Evolutionary conservation across 345 rosid genomes (phyloP).

Genomic region (Theobroma cacao): DNA sequence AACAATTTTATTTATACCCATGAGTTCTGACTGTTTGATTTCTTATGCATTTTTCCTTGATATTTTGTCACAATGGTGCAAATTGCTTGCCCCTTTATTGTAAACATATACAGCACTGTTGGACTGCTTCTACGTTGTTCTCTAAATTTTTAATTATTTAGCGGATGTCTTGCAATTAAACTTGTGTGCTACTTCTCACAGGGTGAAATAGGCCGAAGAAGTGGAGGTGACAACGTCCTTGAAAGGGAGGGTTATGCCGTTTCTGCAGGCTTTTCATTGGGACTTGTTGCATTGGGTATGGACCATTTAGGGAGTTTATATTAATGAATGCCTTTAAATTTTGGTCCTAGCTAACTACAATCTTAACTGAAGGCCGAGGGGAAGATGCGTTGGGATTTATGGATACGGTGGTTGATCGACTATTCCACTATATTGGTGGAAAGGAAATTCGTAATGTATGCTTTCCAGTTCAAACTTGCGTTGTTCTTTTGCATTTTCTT

Average conservation of each 20-base stretch:
- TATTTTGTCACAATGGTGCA: not conserved
- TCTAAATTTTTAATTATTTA: constrained; percentile 14
- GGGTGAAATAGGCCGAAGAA: constrained; percentile 97
- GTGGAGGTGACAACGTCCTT: constrained; percentile 98
- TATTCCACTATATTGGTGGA: constrained; percentile 87
- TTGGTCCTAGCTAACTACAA: constrained; percentile 3
- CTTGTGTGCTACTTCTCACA: constrained; percentile 31
- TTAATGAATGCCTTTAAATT: not conserved
- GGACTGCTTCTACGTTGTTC: constrained; percentile 9
- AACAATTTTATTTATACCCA: not conserved
- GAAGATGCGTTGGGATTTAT: constrained; percentile 70
- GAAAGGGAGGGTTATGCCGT: constrained; percentile 99
- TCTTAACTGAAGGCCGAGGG: constrained; percentile 77
- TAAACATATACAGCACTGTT: not conserved
- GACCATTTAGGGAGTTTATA: constrained; percentile 18
- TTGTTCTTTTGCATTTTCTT: constrained; percentile 20
- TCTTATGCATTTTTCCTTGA: not conserved
- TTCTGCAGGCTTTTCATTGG: constrained; percentile 96
- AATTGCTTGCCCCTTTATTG: not conserved
- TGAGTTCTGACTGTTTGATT: not conserved
- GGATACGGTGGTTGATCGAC: constrained; percentile 70
- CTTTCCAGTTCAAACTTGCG: constrained; percentile 21
- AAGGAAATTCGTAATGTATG: constrained; percentile 68
- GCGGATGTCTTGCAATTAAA: constrained; percentile 18
- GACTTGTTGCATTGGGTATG: constrained; percentile 95